Conservation (phyloP, 306 rosid species). For the Citrullus colocynthis region DNA sequence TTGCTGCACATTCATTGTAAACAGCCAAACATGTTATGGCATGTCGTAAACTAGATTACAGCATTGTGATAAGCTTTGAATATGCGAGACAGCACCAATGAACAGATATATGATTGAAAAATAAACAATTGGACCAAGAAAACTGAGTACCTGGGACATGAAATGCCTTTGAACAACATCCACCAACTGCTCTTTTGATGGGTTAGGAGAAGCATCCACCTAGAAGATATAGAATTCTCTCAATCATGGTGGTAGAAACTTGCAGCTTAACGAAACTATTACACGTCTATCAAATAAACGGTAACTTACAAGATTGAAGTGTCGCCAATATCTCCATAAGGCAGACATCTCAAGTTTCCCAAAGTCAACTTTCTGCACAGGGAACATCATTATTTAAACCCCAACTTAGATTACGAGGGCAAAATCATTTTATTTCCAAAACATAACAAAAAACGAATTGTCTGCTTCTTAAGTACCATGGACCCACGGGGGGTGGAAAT, state of each 20-base stretch:
- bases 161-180: constrained; percentile 98
- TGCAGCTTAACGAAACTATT: neutral
- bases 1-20: constrained; percentile 41
- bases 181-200: constrained; percentile 85
- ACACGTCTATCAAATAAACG: neutral
- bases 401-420: neutral
- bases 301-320: constrained; percentile 75
- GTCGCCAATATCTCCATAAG: constrained; percentile 94
- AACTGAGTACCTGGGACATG: constrained; percentile 72
- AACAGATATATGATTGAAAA: neutral
- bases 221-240: constrained; percentile 12
- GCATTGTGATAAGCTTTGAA: neutral
- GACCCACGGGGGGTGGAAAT: constrained; percentile 71
- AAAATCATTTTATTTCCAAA: neutral
- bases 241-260: neutral
- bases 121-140: neutral
- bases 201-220: constrained; percentile 87
- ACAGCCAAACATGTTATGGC: neutral
- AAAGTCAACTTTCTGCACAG: constrained; percentile 69
- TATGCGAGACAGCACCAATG: neutral
- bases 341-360: constrained; percentile 96
- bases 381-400: neutral
- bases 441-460: neutral
- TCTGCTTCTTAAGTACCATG: constrained; percentile 32
- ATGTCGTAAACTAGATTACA: neutral